Percentiles rank a stretch among this genome's conserved stretches.
These are phyloP conservation scores for Mucor indicus DNA, from an alignment of 371 early-diverging fungal genomes.

Conservation along the genomic window DNA sequence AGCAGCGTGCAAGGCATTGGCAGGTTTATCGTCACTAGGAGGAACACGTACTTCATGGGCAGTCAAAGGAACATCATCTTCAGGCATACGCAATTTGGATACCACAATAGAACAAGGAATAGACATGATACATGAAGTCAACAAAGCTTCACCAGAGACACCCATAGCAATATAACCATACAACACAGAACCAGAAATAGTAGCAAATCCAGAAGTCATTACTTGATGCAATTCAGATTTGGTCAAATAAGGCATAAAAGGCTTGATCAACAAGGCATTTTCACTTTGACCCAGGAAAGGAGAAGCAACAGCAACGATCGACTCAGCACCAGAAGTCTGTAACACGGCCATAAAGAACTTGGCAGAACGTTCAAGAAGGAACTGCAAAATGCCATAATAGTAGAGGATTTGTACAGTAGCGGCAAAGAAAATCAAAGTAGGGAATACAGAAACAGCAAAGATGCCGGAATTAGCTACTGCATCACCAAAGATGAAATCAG, in stretches of 20 bases:
- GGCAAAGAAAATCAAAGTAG: conserved; percentile 87
- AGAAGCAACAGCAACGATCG: conserved; percentile 85
- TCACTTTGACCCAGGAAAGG: conserved; percentile 85
- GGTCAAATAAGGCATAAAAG: conserved; percentile 85
- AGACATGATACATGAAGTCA: conserved; percentile 92
- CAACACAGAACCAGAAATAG: conserved; percentile 90
- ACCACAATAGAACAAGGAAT: conserved; percentile 85
- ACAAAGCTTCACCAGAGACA: conserved; percentile 60
- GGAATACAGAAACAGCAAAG: conserved; percentile 75
- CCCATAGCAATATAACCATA: conserved; percentile 71
- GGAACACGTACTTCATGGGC: conserved; percentile 57
- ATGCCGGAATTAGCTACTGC: conserved; percentile 29
- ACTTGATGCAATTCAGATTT: conserved; percentile 82
- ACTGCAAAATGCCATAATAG: conserved; percentile 85
- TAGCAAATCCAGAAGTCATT: conserved; percentile 92
- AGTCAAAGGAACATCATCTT: conserved; percentile 75
- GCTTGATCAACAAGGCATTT: conserved; percentile 78
- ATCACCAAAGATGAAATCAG: conserved; percentile 68
- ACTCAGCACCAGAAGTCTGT: conserved; percentile 84
- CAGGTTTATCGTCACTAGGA: conserved; percentile 64
- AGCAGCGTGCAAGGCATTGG: conserved; percentile 80
- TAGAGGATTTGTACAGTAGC: conserved; percentile 83
- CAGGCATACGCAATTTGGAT: conserved; percentile 78
- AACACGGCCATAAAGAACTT: conserved; percentile 66
- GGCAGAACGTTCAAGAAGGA: conserved; percentile 72